Conservation (phyloP, 2,329 filamentous ascomycete species). For the Verticillium klebahnii region DNA sequence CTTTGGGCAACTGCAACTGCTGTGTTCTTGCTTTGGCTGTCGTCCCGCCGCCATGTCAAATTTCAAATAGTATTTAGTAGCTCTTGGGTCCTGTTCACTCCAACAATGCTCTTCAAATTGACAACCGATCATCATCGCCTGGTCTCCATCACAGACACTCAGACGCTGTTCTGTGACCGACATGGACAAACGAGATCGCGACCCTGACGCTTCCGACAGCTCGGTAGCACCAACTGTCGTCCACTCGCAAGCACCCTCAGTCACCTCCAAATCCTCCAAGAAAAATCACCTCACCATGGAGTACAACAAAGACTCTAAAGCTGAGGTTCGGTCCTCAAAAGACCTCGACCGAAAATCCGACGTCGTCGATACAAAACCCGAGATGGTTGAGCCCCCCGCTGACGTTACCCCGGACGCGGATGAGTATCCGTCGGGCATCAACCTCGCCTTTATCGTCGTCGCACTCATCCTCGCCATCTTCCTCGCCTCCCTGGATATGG, state of each 20-base stretch:
- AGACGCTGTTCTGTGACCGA: no score
- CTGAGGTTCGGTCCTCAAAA: neutral
- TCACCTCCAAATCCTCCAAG: neutral
- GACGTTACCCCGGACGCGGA: neutral
- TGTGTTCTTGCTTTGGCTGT: neutral
- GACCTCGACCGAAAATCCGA: neutral
- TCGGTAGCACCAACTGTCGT: neutral
- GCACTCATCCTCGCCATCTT: slow-evolving; percentile 34
- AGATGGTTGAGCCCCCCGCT: neutral
- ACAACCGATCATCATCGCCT: no score
- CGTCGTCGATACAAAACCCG: neutral
- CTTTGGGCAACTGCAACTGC: neutral
- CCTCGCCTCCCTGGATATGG: slow-evolving; percentile 32
- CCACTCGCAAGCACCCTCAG: neutral
- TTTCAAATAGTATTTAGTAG: neutral
- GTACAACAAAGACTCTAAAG: neutral
- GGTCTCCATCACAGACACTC: no score
- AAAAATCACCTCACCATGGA: neutral
- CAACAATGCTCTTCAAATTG: neutral
- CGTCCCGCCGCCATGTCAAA: neutral
- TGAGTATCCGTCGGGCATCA: slow-evolving; percentile 14
- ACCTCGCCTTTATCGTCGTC: slow-evolving; percentile 27
- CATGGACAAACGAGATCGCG: neutral
- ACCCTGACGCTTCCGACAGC: neutral
- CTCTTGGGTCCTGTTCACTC: no score